Conservation (phyloP, 768 basidiomycete genomes). For the Inosperma sp. region DNA sequence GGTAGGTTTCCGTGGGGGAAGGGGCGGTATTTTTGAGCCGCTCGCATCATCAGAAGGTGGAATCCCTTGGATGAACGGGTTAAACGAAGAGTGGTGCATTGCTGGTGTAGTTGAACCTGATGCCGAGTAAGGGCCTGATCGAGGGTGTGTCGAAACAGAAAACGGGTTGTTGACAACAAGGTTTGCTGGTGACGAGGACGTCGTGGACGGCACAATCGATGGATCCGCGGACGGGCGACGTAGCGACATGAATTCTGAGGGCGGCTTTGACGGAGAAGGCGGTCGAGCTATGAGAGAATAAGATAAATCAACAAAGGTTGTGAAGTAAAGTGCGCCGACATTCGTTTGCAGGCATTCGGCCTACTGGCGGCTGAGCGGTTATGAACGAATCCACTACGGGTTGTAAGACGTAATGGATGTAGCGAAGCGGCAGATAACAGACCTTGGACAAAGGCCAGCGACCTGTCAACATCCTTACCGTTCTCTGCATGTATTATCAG, state of each 20-base stretch:
- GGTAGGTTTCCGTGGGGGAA: constrained; percentile 54
- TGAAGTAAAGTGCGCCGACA: background rate
- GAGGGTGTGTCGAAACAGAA: constrained; percentile 26
- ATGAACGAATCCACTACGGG: too few species aligned
- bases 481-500: constrained; percentile 58
- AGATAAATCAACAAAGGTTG: background rate
- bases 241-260: background rate
- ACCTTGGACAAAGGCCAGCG: constrained; percentile 77
- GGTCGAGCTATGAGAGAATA: background rate
- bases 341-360: background rate
- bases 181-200: background rate
- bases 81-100: constrained; percentile 11
- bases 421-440: too few species aligned
- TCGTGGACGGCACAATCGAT: background rate
- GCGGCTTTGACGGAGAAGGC: background rate
- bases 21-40: constrained; percentile 36
- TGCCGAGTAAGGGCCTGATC: too few species aligned
- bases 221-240: background rate
- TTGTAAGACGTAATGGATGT: too few species aligned
- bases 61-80: constrained; percentile 16
- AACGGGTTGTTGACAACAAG: constrained; percentile 14
- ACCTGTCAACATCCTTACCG: constrained; percentile 59
- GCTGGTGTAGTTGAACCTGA: constrained; percentile 6
- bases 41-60: constrained; percentile 6
- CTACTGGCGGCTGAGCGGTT: too few species aligned